These are phyloP conservation scores for Backusella westeae DNA, from an alignment of 192 early-diverging fungal genomes.

Conservation along the genomic window DNA sequence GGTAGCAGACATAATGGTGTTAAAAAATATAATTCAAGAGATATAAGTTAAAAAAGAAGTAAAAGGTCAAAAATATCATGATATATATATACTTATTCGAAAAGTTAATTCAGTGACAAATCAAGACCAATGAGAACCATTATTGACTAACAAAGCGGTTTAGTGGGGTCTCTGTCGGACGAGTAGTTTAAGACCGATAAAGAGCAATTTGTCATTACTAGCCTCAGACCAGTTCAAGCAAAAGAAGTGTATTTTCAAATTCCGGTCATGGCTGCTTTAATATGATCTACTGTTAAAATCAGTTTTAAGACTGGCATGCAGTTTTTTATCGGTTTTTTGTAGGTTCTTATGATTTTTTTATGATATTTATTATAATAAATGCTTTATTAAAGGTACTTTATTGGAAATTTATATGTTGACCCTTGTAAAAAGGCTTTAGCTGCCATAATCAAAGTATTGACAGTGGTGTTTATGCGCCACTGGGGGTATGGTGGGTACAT, in stretches of 20 bases:
- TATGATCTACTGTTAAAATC: background rate
- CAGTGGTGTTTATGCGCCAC: conserved; percentile 3
- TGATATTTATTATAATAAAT: background rate
- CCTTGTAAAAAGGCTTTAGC: background rate
- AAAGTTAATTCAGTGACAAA: conserved; percentile 19
- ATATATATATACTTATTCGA: conserved; percentile 3
- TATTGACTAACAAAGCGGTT: conserved; percentile 7
- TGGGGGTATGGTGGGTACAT: background rate
- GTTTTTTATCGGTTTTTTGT: background rate
- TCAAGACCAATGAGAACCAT: conserved; percentile 14
- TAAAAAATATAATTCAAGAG: background rate
- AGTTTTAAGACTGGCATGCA: background rate
- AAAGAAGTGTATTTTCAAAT: background rate
- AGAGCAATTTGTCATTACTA: conserved; percentile 32
- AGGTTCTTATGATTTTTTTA: background rate
- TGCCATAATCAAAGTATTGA: background rate
- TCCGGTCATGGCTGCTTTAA: background rate
- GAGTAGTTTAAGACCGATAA: conserved; percentile 21
- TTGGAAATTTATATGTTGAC: too few relatives aligned
- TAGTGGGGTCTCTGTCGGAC: background rate
- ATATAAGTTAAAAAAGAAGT: background rate
- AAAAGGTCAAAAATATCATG: background rate
- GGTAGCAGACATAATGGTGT: conserved; percentile 16
- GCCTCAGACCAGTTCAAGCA: conserved; percentile 24
- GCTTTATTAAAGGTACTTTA: background rate